Evolutionary conservation across 2,329 filamentous ascomycete genomes (phyloP).

Genomic region (Microdochium trichocladiopsis): DNA sequence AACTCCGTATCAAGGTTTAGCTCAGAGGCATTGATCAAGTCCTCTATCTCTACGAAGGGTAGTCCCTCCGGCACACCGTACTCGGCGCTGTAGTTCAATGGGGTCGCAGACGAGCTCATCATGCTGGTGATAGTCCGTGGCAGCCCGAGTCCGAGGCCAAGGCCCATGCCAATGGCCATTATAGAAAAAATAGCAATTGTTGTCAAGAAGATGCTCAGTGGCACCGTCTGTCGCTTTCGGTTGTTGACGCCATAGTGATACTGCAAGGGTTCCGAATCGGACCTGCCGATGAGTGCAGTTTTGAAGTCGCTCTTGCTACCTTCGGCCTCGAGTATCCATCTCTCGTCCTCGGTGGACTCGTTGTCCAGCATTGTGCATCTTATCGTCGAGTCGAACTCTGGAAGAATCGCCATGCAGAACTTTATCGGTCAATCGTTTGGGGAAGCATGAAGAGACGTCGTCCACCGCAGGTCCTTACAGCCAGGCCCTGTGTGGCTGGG

Average conservation of each 20-base stretch:
- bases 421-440: background rate
- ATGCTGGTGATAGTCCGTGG: conserved; percentile 4
- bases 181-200: conserved; percentile 11
- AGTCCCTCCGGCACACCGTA: conserved; percentile 14
- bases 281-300: background rate
- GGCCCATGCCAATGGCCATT: conserved; percentile 10
- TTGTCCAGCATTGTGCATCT: background rate
- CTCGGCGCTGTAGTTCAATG: conserved; percentile 9
- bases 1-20: conserved; percentile 20
- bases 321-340: background rate
- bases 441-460: too few relatives aligned
- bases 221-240: conserved; percentile 5
- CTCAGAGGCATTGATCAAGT: conserved; percentile 17
- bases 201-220: conserved; percentile 11
- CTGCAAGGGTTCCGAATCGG: background rate
- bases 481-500: too few relatives aligned
- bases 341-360: background rate
- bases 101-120: background rate
- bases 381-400: background rate
- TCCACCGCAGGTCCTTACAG: too few relatives aligned
- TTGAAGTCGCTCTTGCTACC: background rate
- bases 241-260: background rate
- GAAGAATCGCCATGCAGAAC: background rate
- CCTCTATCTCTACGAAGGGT: conserved; percentile 11
- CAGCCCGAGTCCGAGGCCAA: conserved; percentile 14